phyloP scores from a whole-genome alignment of 73 alveolate species.

The Tetrahymena elliotti region DNA sequence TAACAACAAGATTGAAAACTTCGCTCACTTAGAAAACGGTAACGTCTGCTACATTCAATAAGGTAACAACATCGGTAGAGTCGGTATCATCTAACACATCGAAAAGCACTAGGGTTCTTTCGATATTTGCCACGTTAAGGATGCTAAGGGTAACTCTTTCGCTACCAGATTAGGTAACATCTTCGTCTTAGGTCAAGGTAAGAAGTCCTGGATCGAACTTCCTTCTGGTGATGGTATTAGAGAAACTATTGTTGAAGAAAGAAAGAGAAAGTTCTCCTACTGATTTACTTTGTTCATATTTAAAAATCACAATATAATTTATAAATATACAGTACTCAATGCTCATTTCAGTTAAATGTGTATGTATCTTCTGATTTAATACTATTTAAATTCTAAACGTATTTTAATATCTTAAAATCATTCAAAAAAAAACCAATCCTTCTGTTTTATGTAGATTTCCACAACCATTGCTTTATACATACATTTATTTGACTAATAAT shows the following conservation, averaged over 20 bases:
- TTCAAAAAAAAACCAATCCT: not conserved
- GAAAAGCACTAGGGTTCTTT: conserved; percentile 95
- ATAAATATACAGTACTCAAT: not conserved
- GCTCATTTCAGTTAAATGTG: not conserved
- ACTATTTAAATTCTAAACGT: not conserved
- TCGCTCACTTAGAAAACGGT: conserved; percentile 76
- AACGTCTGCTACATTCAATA: conserved; percentile 70
- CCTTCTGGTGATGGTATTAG: conserved; percentile 71
- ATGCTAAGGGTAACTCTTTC: conserved; percentile 85
- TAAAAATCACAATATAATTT: not conserved
- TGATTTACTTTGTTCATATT: not conserved
- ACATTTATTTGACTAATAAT: too few relatives aligned
- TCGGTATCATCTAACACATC: conserved; percentile 82
- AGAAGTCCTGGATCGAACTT: conserved; percentile 84
- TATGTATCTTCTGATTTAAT: not conserved
- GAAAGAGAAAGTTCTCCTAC: conserved; percentile 18
- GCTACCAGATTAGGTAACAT: conserved; percentile 91
- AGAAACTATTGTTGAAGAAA: conserved; percentile 32
- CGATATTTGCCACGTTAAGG: conserved; percentile 89
- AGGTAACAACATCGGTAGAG: conserved; percentile 92
- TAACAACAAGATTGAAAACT: conserved; percentile 69
- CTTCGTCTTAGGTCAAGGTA: conserved; percentile 92
- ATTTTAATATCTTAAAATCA: not conserved
- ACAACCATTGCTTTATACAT: too few relatives aligned
- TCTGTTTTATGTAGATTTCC: not conserved